Conservation (phyloP, 768 basidiomycete genomes). For the Collybia sordida region DNA sequence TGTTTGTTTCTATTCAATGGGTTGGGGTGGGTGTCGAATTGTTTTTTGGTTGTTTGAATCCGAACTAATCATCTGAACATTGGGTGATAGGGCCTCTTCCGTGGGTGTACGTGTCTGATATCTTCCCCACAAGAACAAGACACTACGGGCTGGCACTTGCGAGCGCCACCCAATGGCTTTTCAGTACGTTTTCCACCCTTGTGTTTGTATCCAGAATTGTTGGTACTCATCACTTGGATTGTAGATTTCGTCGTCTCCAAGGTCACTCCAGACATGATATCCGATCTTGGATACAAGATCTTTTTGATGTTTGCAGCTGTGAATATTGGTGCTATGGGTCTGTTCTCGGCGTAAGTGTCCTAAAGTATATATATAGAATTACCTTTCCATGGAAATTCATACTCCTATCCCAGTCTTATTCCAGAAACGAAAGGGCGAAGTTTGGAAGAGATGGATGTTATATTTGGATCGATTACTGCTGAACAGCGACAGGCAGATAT, state of each 20-base stretch:
- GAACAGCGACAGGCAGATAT: constrained; percentile 58
- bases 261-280: constrained; percentile 63
- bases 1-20: no score
- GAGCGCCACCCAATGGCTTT: no score
- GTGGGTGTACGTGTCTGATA: background rate
- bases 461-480: constrained; percentile 54
- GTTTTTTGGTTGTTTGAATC: no score
- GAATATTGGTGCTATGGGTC: no score
- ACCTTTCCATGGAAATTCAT: no score
- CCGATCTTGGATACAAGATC: constrained; percentile 67
- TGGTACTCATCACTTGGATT: background rate
- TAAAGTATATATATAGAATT: no score
- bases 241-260: constrained; percentile 73
- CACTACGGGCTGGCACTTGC: no score
- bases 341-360: no score
- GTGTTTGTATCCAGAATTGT: no score
- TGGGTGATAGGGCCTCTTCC: background rate
- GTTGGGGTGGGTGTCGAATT: no score
- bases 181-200: no score
- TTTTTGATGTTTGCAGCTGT: constrained; percentile 51
- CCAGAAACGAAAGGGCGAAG: constrained; percentile 64
- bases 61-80: no score
- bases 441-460: constrained; percentile 54
- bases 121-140: background rate
- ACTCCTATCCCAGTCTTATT: constrained; percentile 36